phyloP scores from a whole-genome alignment of 2,329 filamentous ascomycete species.

The Alternaria brassicae region DNA sequence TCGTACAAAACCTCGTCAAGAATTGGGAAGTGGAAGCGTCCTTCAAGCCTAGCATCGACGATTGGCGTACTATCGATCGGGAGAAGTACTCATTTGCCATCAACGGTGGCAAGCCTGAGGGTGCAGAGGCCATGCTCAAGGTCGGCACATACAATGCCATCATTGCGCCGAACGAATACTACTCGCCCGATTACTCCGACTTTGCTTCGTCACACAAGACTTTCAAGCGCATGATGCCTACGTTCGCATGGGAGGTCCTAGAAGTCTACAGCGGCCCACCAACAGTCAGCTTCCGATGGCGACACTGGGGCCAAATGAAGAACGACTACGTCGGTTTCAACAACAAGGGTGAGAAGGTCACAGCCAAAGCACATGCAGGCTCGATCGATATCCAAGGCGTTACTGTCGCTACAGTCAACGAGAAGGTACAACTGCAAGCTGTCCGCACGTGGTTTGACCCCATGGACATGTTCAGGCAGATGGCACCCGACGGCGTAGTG shows the following conservation, averaged over 20 bases:
- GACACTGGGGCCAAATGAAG: slow-evolving; percentile 73
- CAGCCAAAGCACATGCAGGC: slow-evolving; percentile 66
- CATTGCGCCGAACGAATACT: slow-evolving; percentile 68
- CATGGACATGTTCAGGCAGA: slow-evolving; percentile 71
- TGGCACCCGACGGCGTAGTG: slow-evolving; percentile 59
- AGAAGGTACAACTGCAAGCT: slow-evolving; percentile 63
- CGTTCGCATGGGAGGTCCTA: slow-evolving; percentile 73
- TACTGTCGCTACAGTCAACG: slow-evolving; percentile 67
- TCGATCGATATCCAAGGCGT: slow-evolving; percentile 69
- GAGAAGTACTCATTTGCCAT: slow-evolving; percentile 68
- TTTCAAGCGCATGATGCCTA: slow-evolving; percentile 77
- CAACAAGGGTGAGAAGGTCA: slow-evolving; percentile 68
- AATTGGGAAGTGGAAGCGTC: slow-evolving; percentile 77
- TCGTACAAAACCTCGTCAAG: slow-evolving; percentile 74
- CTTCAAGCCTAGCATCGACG: slow-evolving; percentile 66
- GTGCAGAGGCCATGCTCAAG: slow-evolving; percentile 69
- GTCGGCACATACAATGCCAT: slow-evolving; percentile 75
- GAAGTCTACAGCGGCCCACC: slow-evolving; percentile 73
- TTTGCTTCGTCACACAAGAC: slow-evolving; percentile 72
- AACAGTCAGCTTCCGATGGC: slow-evolving; percentile 67
- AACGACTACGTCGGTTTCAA: slow-evolving; percentile 71
- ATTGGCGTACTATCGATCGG: slow-evolving; percentile 71
- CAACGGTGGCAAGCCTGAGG: slow-evolving; percentile 65
- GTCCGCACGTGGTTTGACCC: slow-evolving; percentile 73
- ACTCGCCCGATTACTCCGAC: slow-evolving; percentile 66